Percentiles rank a stretch among this genome's conserved stretches.
Conservation (phyloP, 129 eudicot genomes). For the Rutidosis leptorrhynchoides region DNA sequence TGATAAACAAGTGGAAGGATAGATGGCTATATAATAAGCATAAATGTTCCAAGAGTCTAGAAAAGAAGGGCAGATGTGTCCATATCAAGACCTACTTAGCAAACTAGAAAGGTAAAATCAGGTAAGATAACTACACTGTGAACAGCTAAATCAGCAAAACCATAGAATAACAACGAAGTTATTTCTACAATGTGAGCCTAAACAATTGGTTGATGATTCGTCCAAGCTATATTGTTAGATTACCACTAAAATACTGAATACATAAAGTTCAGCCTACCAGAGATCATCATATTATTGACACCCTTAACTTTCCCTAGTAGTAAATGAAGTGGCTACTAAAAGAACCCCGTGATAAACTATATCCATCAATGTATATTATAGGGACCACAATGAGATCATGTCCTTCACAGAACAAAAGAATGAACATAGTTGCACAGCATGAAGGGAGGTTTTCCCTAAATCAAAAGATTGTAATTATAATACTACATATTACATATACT, state of each 20-base stretch:
- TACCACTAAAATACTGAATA: neutral
- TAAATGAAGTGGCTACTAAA: too few relatives aligned
- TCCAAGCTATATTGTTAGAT: neutral
- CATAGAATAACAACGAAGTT: constrained; percentile 12
- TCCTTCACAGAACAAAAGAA: neutral
- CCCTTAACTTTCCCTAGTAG: too few relatives aligned
- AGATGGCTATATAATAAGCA: neutral
- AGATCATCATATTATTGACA: constrained; percentile 11
- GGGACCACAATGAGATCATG: neutral
- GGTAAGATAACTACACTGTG: constrained; percentile 9
- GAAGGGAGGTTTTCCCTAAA: neutral
- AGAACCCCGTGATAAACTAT: neutral
- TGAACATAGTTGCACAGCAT: neutral
- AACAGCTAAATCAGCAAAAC: constrained; percentile 13
- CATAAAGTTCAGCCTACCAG: neutral
- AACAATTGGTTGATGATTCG: constrained; percentile 4
- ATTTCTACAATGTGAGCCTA: constrained; percentile 14
- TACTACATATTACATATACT: neutral
- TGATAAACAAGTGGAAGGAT: neutral
- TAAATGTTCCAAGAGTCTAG: neutral
- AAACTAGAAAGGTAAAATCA: constrained; percentile 19
- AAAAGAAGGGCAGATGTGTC: neutral
- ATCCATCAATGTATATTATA: neutral
- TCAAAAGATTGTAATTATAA: neutral
- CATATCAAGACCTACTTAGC: constrained; percentile 12